Percentiles rank a stretch among this genome's conserved stretches.
phyloP scores from a whole-genome alignment of 1,284 basidiomycete species.

The Ustilago cynodontis region DNA sequence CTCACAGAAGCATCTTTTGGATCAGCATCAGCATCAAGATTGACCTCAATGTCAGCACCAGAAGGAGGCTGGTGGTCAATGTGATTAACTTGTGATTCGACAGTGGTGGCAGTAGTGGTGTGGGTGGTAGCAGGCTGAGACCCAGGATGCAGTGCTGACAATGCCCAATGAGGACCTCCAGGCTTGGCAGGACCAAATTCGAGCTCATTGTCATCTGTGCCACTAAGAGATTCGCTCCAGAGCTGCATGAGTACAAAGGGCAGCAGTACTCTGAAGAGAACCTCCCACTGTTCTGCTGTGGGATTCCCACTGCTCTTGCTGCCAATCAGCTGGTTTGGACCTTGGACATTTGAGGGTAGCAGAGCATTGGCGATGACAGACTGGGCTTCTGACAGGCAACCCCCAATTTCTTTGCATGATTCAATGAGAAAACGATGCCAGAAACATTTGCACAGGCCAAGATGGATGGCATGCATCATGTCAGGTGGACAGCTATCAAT shows the following conservation, averaged over 20 bases:
- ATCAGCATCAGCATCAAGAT: too few relatives aligned
- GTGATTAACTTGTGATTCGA: too few relatives aligned
- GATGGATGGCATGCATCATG: slow-evolving; percentile 14
- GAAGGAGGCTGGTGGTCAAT: too few relatives aligned
- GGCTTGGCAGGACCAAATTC: too few relatives aligned
- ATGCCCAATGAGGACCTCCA: too few relatives aligned
- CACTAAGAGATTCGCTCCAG: slow-evolving; percentile 2
- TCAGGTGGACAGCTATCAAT: slow-evolving; percentile 5
- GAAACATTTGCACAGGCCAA: slow-evolving; percentile 20
- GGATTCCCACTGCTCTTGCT: neutral
- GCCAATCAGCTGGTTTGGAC: slow-evolving; percentile 3
- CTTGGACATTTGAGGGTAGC: neutral
- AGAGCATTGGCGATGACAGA: neutral
- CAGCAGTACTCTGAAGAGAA: neutral
- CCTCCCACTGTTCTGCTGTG: neutral
- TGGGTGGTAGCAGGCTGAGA: neutral
- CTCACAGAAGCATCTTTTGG: too few relatives aligned
- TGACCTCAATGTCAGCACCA: too few relatives aligned
- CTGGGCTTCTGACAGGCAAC: neutral
- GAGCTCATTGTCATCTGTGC: neutral
- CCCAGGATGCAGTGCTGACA: too few relatives aligned
- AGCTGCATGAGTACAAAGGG: slow-evolving; percentile 7
- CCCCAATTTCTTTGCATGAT: slow-evolving; percentile 1
- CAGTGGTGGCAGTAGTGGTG: neutral
- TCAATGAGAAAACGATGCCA: slow-evolving; percentile 7